These are phyloP conservation scores for Erythrophleum fordii DNA, from an alignment of 306 rosid genomes.

Conservation along the genomic window DNA sequence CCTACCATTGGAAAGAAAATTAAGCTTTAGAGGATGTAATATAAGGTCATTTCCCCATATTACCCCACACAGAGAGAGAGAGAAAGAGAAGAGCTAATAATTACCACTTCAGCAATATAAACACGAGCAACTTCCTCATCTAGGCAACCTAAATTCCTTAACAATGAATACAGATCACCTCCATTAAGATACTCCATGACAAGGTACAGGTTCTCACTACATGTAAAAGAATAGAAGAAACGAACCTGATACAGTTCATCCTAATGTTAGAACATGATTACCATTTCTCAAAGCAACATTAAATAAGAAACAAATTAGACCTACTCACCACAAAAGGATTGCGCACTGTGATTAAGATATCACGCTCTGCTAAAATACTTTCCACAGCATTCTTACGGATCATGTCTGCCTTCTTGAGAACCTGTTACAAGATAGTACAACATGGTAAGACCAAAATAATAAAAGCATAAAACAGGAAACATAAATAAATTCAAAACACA, in stretches of 20 bases:
- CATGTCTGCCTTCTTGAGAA: conserved; percentile 98
- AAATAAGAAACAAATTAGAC: conserved; percentile 48
- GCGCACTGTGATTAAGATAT: conserved; percentile 97
- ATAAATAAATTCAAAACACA: conserved; percentile 20
- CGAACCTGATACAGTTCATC: conserved; percentile 77
- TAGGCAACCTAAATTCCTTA: conserved; percentile 97
- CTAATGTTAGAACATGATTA: conserved; percentile 38
- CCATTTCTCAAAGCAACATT: conserved; percentile 31
- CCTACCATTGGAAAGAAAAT: conserved; percentile 52
- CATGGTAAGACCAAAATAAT: conserved; percentile 11
- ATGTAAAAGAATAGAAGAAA: conserved; percentile 97
- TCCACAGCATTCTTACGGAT: conserved; percentile 99
- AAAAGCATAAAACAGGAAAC: conserved; percentile 13
- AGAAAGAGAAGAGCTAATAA: conserved; percentile 27
- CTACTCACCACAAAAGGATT: conserved; percentile 99
- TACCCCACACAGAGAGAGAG: not conserved
- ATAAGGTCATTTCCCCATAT: conserved; percentile 12
- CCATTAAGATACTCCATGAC: conserved; percentile 99
- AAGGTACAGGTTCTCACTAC: conserved; percentile 93
- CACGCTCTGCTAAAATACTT: conserved; percentile 98
- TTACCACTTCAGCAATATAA: conserved; percentile 98
- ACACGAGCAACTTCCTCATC: conserved; percentile 97
- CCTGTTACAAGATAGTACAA: conserved; percentile 56
- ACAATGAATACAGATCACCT: conserved; percentile 93
- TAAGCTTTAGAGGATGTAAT: conserved; percentile 17